Conservation (phyloP, 2,329 filamentous ascomycete species). For the Mariannaea elegans region DNA sequence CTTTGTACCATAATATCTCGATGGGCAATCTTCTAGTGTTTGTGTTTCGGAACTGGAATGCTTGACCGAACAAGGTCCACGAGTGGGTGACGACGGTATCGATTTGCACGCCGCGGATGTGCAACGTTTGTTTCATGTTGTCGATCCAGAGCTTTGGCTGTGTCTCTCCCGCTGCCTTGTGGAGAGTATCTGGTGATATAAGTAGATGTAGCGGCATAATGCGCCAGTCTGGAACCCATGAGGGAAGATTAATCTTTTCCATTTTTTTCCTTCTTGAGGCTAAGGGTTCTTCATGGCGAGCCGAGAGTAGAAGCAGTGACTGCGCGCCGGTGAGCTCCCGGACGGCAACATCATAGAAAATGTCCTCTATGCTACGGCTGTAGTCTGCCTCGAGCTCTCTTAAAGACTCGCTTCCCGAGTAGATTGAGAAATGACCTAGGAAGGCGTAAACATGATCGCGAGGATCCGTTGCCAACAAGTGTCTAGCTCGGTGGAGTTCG, state of each 20-base stretch:
- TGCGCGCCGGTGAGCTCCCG: conserved; percentile 40
- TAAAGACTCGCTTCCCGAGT: conserved; percentile 33
- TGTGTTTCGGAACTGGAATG: conserved; percentile 42
- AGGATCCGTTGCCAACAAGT: conserved; percentile 44
- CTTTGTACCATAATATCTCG: conserved; percentile 41
- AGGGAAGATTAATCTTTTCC: conserved; percentile 35
- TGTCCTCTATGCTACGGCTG: conserved; percentile 40
- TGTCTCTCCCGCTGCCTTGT: conserved; percentile 41
- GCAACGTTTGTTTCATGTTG: conserved; percentile 30
- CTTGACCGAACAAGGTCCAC: conserved; percentile 42
- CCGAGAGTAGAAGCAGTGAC: conserved; percentile 43
- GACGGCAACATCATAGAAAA: conserved; percentile 46
- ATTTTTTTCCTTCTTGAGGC: conserved; percentile 19
- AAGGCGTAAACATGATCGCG: conserved; percentile 49
- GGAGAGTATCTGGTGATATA: conserved; percentile 43
- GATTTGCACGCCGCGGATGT: conserved; percentile 41
- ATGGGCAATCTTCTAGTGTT: conserved; percentile 32
- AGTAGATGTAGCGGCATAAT: conserved; percentile 44
- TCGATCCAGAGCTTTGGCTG: conserved; percentile 41
- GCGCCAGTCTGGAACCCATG: conserved; percentile 52
- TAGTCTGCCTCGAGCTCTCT: conserved; percentile 42
- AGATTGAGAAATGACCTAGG: conserved; percentile 47
- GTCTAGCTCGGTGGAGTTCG: conserved; percentile 47
- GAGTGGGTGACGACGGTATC: conserved; percentile 38
- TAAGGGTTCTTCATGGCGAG: conserved; percentile 36